These are phyloP conservation scores for Cordyceps fumosorosea DNA, from an alignment of 2,329 filamentous ascomycete genomes.

Conservation along the genomic window DNA sequence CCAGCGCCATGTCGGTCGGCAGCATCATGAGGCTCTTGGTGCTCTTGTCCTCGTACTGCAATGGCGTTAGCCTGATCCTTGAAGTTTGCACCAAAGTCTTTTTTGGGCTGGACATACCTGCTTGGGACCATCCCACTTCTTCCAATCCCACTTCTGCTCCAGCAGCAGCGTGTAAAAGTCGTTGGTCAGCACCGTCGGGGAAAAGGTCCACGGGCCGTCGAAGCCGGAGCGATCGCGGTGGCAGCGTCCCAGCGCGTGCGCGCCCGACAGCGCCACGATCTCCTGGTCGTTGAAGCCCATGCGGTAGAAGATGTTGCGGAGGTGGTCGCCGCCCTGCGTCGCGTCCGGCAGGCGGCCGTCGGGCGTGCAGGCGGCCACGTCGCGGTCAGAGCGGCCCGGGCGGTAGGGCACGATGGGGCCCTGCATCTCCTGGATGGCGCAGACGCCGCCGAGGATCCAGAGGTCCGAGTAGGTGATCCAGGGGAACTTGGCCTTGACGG, in stretches of 20 bases:
- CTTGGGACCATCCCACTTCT: conserved; percentile 86
- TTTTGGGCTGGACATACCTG: conserved; percentile 30
- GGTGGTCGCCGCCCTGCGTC: conserved; percentile 68
- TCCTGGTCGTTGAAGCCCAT: conserved; percentile 98
- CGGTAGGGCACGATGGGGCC: conserved; percentile 83
- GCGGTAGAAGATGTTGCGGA: conserved; percentile 86
- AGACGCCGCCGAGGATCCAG: conserved; percentile 84
- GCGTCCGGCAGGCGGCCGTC: conserved; percentile 84
- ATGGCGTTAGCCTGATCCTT: conserved; percentile 10
- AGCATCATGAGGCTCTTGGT: conserved; percentile 96
- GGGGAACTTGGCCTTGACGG: conserved; percentile 79
- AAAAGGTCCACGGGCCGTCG: conserved; percentile 87
- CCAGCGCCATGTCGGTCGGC: conserved; percentile 79
- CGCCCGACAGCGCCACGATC: conserved; percentile 84
- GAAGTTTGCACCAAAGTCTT: background rate
- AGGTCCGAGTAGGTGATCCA: conserved; percentile 97
- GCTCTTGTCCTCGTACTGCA: conserved; percentile 70
- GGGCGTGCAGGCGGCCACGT: conserved; percentile 79
- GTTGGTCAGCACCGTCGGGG: conserved; percentile 85
- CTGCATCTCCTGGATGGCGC: conserved; percentile 90
- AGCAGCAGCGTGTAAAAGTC: conserved; percentile 87
- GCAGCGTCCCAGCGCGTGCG: conserved; percentile 82
- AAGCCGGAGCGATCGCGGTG: conserved; percentile 85
- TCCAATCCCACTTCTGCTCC: conserved; percentile 87
- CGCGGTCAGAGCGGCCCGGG: conserved; percentile 75